Evolutionary conservation across 352 stramenopile species (phyloP).

Genomic region (Globisporangium iwayamae): DNA sequence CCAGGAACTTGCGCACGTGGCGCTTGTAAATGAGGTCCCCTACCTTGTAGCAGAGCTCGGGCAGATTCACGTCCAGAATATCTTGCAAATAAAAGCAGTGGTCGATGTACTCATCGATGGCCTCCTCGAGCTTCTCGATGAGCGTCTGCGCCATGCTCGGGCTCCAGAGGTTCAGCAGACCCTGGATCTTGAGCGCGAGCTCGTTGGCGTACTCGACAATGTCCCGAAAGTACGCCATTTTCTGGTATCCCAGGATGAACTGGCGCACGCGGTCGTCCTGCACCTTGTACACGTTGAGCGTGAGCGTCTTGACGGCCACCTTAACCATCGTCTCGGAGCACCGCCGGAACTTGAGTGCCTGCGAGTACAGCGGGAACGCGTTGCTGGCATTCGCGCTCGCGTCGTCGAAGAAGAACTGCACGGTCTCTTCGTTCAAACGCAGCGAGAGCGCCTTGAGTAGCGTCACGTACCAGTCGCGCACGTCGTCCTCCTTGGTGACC

Average conservation of each 20-base stretch:
- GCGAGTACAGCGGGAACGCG: slow-evolving; percentile 71
- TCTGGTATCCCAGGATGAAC: slow-evolving; percentile 71
- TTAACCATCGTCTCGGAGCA: slow-evolving; percentile 84
- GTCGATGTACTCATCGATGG: slow-evolving; percentile 78
- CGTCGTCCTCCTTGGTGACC: slow-evolving; percentile 69
- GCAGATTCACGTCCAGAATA: slow-evolving; percentile 77
- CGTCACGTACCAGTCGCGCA: slow-evolving; percentile 87
- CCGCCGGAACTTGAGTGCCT: slow-evolving; percentile 63
- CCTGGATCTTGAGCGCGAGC: slow-evolving; percentile 73
- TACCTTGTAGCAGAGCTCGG: slow-evolving; percentile 79
- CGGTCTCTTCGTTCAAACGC: slow-evolving; percentile 82
- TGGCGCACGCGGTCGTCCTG: slow-evolving; percentile 68
- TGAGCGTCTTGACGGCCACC: slow-evolving; percentile 84
- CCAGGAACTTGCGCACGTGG: slow-evolving; percentile 68
- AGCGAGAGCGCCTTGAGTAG: slow-evolving; percentile 86
- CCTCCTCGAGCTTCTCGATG: slow-evolving; percentile 77
- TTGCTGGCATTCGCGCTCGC: slow-evolving; percentile 19
- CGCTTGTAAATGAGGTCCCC: slow-evolving; percentile 66
- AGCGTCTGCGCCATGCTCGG: slow-evolving; percentile 21
- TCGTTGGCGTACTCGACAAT: slow-evolving; percentile 75
- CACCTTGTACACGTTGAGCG: slow-evolving; percentile 81
- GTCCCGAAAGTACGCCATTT: slow-evolving; percentile 79
- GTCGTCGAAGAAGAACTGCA: slow-evolving; percentile 87
- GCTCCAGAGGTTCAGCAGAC: slow-evolving; percentile 61
- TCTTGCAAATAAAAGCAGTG: slow-evolving; percentile 86